phyloP scores from a whole-genome alignment of 371 early-diverging fungal species.

The Choanephora cucurbitarum region DNA sequence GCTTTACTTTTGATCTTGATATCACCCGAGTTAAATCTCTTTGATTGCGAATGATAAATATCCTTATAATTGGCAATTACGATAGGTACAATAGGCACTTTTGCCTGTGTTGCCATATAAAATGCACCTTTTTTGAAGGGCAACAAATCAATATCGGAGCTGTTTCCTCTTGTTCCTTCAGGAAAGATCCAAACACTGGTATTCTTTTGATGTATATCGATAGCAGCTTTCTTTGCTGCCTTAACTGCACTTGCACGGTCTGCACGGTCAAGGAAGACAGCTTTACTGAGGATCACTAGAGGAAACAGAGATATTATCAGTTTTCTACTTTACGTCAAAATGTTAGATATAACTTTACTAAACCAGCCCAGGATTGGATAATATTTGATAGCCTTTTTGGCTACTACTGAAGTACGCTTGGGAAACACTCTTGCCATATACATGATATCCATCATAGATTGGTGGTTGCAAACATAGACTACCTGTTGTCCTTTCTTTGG shows the following conservation, averaged over 20 bases:
- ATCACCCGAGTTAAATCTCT: conserved; percentile 67
- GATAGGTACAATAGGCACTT: conserved; percentile 89
- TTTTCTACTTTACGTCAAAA: too few species aligned
- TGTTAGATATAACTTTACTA: conserved; percentile 56
- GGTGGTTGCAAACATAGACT: conserved; percentile 87
- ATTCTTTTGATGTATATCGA: conserved; percentile 74
- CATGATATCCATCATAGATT: conserved; percentile 81
- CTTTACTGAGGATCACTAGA: conserved; percentile 73
- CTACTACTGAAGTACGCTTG: conserved; percentile 72
- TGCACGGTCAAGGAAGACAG: conserved; percentile 88
- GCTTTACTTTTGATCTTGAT: conserved; percentile 72
- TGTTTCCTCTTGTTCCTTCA: conserved; percentile 91
- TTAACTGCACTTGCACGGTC: conserved; percentile 81
- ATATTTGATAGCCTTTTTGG: conserved; percentile 79
- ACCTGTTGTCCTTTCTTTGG: conserved; percentile 46
- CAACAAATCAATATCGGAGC: conserved; percentile 69
- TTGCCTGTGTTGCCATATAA: conserved; percentile 87
- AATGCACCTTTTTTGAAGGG: conserved; percentile 96
- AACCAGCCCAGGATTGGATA: conserved; percentile 87
- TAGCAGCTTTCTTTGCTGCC: conserved; percentile 76
- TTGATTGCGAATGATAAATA: conserved; percentile 65
- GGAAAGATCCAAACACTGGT: conserved; percentile 88
- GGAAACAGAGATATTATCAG: too few species aligned
- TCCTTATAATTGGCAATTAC: conserved; percentile 80
- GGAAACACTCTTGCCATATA: conserved; percentile 76